phyloP scores from a whole-genome alignment of 148 eudicot species.

The Spergularia bocconei region DNA sequence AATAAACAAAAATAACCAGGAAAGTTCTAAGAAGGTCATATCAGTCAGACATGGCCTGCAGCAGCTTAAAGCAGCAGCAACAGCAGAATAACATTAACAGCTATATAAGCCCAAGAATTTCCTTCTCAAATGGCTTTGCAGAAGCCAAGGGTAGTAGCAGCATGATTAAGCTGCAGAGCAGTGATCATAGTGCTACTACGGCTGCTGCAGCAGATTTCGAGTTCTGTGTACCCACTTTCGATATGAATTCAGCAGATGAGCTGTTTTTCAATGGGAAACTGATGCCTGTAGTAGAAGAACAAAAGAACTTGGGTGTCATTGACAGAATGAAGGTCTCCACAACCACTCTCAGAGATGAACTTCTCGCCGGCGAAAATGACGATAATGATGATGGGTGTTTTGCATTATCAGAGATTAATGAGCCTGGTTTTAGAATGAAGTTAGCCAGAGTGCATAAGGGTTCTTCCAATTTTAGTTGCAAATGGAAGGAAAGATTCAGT shows the following conservation, averaged over 20 bases:
- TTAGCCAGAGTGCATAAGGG: slow-evolving; percentile 7
- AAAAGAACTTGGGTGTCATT: neutral
- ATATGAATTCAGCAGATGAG: slow-evolving; percentile 20
- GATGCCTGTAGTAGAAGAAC: slow-evolving; percentile 10
- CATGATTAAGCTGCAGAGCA: slow-evolving; percentile 1
- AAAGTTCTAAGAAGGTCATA: neutral
- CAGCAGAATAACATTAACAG: neutral
- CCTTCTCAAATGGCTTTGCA: slow-evolving; percentile 30
- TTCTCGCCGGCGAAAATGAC: slow-evolving; percentile 14
- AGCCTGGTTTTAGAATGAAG: slow-evolving; percentile 2
- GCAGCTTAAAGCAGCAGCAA: slow-evolving; percentile 15
- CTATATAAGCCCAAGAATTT: slow-evolving; percentile 25
- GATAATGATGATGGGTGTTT: neutral
- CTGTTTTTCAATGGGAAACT: slow-evolving; percentile 17
- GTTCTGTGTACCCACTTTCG: slow-evolving; percentile 13
- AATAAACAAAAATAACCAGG: neutral
- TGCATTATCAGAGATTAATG: neutral
- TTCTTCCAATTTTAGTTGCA: slow-evolving; percentile 11
- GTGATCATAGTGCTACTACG: neutral
- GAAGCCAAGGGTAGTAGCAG: neutral
- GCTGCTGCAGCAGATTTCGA: slow-evolving; percentile 17
- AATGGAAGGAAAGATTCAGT: slow-evolving; percentile 20
- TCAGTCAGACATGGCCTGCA: slow-evolving; percentile 17
- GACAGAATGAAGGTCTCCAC: neutral
- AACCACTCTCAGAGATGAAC: slow-evolving; percentile 26